A percentile compares a stretch with the other conserved stretches of the same genome.
These are phyloP conservation scores for Cicer arietinum DNA, from an alignment of 306 rosid species.

Conservation along the genomic window DNA sequence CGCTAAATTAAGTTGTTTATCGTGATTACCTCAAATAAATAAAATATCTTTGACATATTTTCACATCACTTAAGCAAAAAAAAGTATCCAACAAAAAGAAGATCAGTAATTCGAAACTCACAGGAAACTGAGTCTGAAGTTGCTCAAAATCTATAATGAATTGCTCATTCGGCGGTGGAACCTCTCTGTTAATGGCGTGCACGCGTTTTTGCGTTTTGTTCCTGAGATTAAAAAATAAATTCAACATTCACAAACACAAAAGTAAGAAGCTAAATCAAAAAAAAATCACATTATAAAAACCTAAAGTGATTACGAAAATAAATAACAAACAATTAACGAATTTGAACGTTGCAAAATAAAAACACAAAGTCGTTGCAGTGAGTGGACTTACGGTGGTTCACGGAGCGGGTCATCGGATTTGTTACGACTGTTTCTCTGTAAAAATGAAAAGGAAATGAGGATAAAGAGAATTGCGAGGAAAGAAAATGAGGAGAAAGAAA, in stretches of 20 bases:
- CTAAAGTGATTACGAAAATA: not conserved
- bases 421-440: slow-evolving; percentile 67
- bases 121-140: slow-evolving; percentile 87
- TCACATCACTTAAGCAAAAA: slow-evolving; percentile 30
- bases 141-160: slow-evolving; percentile 90
- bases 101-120: slow-evolving; percentile 52
- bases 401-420: slow-evolving; percentile 69
- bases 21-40: not conserved
- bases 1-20: too few relatives aligned
- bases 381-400: slow-evolving; percentile 61
- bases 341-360: not conserved
- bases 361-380: not conserved
- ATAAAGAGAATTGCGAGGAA: not conserved
- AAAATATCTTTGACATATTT: not conserved
- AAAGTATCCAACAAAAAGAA: not conserved
- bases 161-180: slow-evolving; percentile 96
- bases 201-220: slow-evolving; percentile 95
- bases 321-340: not conserved
- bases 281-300: not conserved
- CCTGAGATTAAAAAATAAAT: slow-evolving; percentile 55
- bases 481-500: not conserved
- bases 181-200: slow-evolving; percentile 79
- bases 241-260: not conserved
- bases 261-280: slow-evolving; percentile 24
- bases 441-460: not conserved